Base-by-base conservation (phyloP, 2,329 filamentous ascomycete species). In the Fusarium azukiicola region DNA sequence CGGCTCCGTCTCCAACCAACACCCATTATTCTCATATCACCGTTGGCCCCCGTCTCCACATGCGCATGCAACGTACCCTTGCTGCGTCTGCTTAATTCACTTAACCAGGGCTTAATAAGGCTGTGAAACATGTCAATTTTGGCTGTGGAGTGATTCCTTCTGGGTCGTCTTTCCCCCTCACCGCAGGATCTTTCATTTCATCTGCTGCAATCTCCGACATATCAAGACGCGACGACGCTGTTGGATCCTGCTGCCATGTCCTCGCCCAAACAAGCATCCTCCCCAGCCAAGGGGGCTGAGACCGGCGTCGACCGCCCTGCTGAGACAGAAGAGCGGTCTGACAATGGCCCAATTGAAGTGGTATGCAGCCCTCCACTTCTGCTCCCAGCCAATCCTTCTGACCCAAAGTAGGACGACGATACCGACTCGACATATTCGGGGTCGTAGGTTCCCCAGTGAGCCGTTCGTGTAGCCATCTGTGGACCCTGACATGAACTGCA, bases 401-500 rank as follows among this genome's bases (percentile, higher is more conserved):
- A 73, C 36, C 23, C 56, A 61, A 32, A 61, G 36, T 72, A 74
- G 73, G 73, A 74, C 64, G 52, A 72, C 54, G 73, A 74, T 66
- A 32, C 52, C 19, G 73, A 74, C 64, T 74, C 73, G 38, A 63
- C 73, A 4, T 74, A 72, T 27, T 74, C 73, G 21, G 69, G 40
- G 16, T 44, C 52, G 73, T 74, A 64, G 21, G 69, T 42, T 42
- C 23, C 32, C 8, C 52, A 23, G 38, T 32, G n/a, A 46, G 36
- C 17, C 38, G 17, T n/a, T 40, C 21, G 72, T 49, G 17, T 61
- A 69, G 42, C 32, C 13, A 49, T 54, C 17, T 46, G 27, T 42
- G 27, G n/a, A n/a, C 6, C 27, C 68, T 76, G 23, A 75, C 27
- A 27, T 14, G 21, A 8, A 8, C 23, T 27, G 16, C 46, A 68